Evolutionary conservation across 1,139 yeast genomes (phyloP), one percentile per base, ranked within the genome.

Genomic region (Pichia kudriavzevii): DNA sequence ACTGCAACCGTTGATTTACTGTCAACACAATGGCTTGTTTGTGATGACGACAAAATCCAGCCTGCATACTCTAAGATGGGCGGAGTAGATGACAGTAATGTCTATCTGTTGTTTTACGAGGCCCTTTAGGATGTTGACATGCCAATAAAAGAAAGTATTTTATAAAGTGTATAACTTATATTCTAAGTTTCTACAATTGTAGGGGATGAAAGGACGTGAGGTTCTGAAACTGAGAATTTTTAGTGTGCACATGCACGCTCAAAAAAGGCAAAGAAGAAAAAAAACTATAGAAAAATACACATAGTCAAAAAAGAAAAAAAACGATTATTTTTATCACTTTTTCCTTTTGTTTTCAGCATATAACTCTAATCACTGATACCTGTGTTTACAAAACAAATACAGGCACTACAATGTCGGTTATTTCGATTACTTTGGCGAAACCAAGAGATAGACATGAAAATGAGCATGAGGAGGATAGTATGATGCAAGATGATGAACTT

Each of bases 1-100:
- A 91, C 97, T 0, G 69, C 95, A 0, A 81, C 76, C 51, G 94
- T 85, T 3, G 64, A 76, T 48, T 55, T 66, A 12, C 33, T 28
- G 5, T 64, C 64, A 31, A 63, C 69, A 34, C 73, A 70, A 13
- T 84, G 94, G 94, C 73, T 83, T 42, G 71, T 73, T 42, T 83
- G 79, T 54, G 94, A 84, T 54, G 95, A 84, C 55, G 69, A 82
- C 1, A 40, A 35, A 24, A 29, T 52, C 10, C 38, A 45, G 13
- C 29, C 36, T 7, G 38, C 47, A 6, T 34, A 39, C 2, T 39
- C 40, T n/a, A 45, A 38, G 14, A 39, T 30, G 8, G 28, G 24
- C 4, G 15, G 40, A 5, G 38, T 52, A 7, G 38, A 34, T n/a
- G 58, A 54, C 34, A 38, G 41, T 6, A 43, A 48, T 28, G 59